Percentiles rank a stretch among this genome's conserved stretches.
Evolutionary conservation across 345 rosid genomes (phyloP).

Genomic region (Ceriops zippeliana): DNA sequence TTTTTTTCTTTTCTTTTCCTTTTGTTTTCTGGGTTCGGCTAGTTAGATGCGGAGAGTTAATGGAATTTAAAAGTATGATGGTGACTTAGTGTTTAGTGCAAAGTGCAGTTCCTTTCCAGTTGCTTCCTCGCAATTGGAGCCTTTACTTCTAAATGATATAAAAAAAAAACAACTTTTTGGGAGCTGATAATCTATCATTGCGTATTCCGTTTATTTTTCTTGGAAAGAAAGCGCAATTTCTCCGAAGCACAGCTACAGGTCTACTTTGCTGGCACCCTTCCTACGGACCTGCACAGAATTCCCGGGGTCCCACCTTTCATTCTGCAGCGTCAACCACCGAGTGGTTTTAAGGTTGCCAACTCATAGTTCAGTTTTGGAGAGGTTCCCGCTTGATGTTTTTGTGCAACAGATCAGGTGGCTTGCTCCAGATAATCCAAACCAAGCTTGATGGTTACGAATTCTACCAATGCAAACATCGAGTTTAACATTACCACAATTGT

Average conservation of each 20-base stretch:
- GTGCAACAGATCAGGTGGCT: background rate
- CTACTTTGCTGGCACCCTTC: conserved; percentile 37
- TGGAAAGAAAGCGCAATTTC: conserved; percentile 1
- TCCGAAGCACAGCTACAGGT: conserved; percentile 4
- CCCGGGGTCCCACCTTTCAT: conserved; percentile 39
- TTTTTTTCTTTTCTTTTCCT: no score
- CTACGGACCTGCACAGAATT: conserved; percentile 11
- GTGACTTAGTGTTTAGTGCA: background rate
- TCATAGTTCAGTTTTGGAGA: conserved; percentile 18
- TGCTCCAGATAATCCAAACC: background rate
- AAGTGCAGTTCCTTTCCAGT: conserved; percentile 38
- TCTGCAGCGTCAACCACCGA: conserved; percentile 80
- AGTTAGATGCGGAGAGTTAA: background rate
- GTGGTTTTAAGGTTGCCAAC: conserved; percentile 40
- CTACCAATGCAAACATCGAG: background rate
- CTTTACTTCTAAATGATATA: conserved; percentile 17
- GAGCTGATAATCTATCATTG: conserved; percentile 23
- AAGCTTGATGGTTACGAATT: background rate
- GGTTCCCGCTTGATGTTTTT: background rate
- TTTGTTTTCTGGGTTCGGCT: no score
- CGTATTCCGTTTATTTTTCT: conserved; percentile 5
- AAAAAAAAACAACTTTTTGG: conserved; percentile 19
- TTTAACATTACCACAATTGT: background rate
- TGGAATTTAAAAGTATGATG: background rate
- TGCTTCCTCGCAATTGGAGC: conserved; percentile 19